Percentiles rank a stretch among this genome's conserved stretches.
These are phyloP conservation scores for Parastagonospora nodorum DNA, from an alignment of 2,329 filamentous ascomycete genomes.

Conservation along the genomic window DNA sequence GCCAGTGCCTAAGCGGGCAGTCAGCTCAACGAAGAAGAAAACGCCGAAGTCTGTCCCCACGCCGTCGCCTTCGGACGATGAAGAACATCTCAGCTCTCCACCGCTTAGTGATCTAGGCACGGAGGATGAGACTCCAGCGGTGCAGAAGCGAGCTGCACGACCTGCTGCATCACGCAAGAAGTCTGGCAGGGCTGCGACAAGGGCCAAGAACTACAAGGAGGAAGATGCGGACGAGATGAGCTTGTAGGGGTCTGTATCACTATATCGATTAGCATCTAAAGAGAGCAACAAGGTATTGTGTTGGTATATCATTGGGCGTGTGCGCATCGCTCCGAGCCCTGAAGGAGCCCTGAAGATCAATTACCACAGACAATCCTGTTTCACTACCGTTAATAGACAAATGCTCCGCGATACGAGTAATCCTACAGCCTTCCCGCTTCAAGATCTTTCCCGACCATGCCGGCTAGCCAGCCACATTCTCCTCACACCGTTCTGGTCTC, in stretches of 20 bases:
- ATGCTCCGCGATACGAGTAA: constrained; percentile 16
- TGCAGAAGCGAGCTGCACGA: constrained; percentile 29
- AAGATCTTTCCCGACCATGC: constrained; percentile 3
- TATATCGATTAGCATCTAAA: background rate
- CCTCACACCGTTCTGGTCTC: background rate
- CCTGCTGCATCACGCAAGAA: constrained; percentile 31
- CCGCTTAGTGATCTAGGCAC: constrained; percentile 48
- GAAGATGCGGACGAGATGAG: constrained; percentile 39
- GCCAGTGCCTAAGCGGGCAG: constrained; percentile 28
- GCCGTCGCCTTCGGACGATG: constrained; percentile 48
- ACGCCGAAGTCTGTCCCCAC: constrained; percentile 48
- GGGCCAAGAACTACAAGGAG: constrained; percentile 41
- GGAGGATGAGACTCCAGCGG: constrained; percentile 25
- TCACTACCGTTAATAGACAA: constrained; percentile 8
- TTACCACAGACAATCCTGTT: background rate
- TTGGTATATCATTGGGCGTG: constrained; percentile 7
- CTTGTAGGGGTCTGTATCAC: constrained; percentile 15
- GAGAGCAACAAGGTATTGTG: background rate
- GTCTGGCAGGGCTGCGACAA: constrained; percentile 30
- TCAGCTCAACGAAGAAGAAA: constrained; percentile 45
- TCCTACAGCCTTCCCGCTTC: constrained; percentile 22
- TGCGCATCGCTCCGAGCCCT: background rate
- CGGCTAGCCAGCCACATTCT: constrained; percentile 1
- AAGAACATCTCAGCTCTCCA: constrained; percentile 40
- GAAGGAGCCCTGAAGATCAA: constrained; percentile 6